phyloP scores from a whole-genome alignment of 306 rosid genomes.

The Styphnolobium japonicum region DNA sequence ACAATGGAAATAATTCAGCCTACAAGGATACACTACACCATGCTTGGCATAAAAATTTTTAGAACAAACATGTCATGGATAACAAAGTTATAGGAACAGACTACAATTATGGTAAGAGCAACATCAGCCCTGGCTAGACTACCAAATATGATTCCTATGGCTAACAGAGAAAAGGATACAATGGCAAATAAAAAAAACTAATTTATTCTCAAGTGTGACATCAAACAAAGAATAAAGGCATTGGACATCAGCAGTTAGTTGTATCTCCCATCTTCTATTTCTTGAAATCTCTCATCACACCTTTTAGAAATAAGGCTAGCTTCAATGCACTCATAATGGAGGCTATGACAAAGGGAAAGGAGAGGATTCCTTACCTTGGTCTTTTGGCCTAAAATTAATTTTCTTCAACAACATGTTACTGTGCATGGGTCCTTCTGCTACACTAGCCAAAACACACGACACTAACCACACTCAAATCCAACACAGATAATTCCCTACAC shows the following conservation, averaged over 20 bases:
- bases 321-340: conserved; percentile 72
- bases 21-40: background rate
- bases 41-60: background rate
- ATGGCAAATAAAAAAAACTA: conserved; percentile 83
- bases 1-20: background rate
- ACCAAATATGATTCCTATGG: background rate
- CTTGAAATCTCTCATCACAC: conserved; percentile 74
- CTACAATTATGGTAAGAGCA: background rate
- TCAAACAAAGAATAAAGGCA: conserved; percentile 86
- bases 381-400: too few relatives aligned
- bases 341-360: too few relatives aligned
- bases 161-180: conserved; percentile 68
- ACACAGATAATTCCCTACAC: too few relatives aligned
- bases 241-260: conserved; percentile 70
- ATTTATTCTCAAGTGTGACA: conserved; percentile 94
- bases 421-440: too few relatives aligned
- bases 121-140: background rate
- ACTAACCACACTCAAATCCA: too few relatives aligned
- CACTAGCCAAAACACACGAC: too few relatives aligned
- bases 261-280: conserved; percentile 73
- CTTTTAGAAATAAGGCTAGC: conserved; percentile 86
- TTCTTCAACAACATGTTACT: too few relatives aligned
- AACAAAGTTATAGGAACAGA: background rate
- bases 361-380: too few relatives aligned
- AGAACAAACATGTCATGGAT: background rate